phyloP scores from a whole-genome alignment of 2,329 filamentous ascomycete genomes.

The Aspergillus ochraceus region DNA sequence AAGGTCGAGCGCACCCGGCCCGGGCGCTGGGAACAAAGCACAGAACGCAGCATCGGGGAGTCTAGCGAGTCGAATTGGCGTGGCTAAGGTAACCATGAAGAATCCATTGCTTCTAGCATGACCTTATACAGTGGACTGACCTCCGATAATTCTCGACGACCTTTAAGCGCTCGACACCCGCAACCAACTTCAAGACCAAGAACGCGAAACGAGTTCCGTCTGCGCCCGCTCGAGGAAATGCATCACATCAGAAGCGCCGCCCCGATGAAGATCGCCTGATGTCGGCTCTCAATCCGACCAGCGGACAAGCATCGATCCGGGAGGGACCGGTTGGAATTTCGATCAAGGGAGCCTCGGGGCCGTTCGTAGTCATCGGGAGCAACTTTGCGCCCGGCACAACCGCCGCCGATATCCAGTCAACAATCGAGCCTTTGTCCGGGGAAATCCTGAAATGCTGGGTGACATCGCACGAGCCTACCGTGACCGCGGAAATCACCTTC shows the following conservation, averaged over 20 bases:
- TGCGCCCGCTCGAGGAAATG: slow-evolving; percentile 16
- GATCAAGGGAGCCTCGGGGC: slow-evolving; percentile 57
- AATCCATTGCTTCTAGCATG: background rate
- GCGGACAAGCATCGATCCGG: slow-evolving; percentile 31
- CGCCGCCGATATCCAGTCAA: slow-evolving; percentile 64
- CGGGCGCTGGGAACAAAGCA: slow-evolving; percentile 40
- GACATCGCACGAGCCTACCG: slow-evolving; percentile 53
- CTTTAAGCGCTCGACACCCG: slow-evolving; percentile 41
- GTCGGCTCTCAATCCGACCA: slow-evolving; percentile 30
- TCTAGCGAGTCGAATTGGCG: slow-evolving; percentile 60
- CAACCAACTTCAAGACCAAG: slow-evolving; percentile 36
- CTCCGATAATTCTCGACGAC: background rate
- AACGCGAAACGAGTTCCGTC: slow-evolving; percentile 38
- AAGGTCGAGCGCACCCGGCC: slow-evolving; percentile 48
- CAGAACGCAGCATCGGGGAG: slow-evolving; percentile 47
- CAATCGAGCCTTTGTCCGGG: slow-evolving; percentile 55
- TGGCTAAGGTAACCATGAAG: slow-evolving; percentile 51
- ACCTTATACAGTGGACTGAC: slow-evolving; percentile 5
- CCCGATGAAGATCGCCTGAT: slow-evolving; percentile 35
- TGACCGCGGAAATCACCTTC: slow-evolving; percentile 62
- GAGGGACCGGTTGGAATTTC: slow-evolving; percentile 45
- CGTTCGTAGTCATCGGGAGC: slow-evolving; percentile 59
- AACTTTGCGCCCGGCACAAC: slow-evolving; percentile 69
- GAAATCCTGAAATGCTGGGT: slow-evolving; percentile 56
- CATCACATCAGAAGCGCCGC: slow-evolving; percentile 31